phyloP scores from a whole-genome alignment of 768 basidiomycete species.

The Dentipellis fragilis region DNA sequence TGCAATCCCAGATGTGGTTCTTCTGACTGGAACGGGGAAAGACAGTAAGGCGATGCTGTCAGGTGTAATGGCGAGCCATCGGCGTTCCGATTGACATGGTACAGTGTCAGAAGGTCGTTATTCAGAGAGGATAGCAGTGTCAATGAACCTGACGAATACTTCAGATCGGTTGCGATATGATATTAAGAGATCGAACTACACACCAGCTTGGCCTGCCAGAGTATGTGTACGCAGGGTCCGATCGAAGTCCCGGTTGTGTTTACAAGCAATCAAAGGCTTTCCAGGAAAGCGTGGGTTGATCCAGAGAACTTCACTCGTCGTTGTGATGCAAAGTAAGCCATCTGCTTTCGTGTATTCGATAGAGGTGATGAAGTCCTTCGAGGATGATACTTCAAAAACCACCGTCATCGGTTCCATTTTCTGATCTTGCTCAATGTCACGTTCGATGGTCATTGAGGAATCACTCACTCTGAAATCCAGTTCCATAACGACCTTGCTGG shows the following conservation, averaged over 20 bases:
- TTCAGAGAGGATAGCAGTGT: slow-evolving; percentile 52
- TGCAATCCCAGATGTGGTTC: slow-evolving; percentile 23
- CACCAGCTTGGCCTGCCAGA: slow-evolving; percentile 24
- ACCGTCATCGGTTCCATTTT: not conserved
- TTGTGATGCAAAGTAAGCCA: slow-evolving; percentile 40
- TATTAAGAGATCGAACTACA: slow-evolving; percentile 1
- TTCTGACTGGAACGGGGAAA: slow-evolving; percentile 18
- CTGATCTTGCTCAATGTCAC: not conserved
- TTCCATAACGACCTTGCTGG: slow-evolving; percentile 29
- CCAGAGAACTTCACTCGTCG: slow-evolving; percentile 61
- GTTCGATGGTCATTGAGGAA: not conserved
- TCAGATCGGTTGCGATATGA: not conserved
- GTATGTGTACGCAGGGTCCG: slow-evolving; percentile 40
- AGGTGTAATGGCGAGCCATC: slow-evolving; percentile 35
- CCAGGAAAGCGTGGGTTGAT: slow-evolving; percentile 51
- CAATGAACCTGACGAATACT: slow-evolving; percentile 28
- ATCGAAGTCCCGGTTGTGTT: slow-evolving; percentile 53
- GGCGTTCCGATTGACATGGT: slow-evolving; percentile 42
- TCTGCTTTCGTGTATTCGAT: slow-evolving; percentile 35
- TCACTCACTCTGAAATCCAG: slow-evolving; percentile 50
- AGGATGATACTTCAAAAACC: slow-evolving; percentile 26
- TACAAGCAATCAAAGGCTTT: slow-evolving; percentile 49
- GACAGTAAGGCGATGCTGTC: slow-evolving; percentile 35
- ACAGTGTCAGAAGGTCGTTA: slow-evolving; percentile 51
- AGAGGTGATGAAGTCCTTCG: slow-evolving; percentile 39